A percentile compares a stretch with the other conserved stretches of the same genome.
Evolutionary conservation across 352 stramenopile species (phyloP).

Genomic region (Phytophthora capsici): DNA sequence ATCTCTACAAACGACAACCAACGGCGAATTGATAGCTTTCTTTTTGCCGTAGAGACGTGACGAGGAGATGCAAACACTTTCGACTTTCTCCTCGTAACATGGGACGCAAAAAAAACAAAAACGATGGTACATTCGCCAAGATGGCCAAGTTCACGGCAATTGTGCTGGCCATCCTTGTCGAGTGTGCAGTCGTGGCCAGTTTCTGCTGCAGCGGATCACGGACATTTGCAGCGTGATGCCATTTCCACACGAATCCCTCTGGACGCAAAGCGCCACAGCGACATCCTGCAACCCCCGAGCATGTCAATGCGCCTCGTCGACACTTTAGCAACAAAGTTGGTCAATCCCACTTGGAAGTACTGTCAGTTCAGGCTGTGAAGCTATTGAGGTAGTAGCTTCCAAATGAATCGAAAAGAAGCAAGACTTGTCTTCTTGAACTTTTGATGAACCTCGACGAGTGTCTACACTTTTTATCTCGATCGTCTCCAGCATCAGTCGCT

Average conservation of each 20-base stretch:
- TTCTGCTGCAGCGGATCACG: constrained; percentile 14
- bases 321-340: constrained; percentile 6
- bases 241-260: constrained; percentile 19
- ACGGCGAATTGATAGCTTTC: constrained; percentile 11
- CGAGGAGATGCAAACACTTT: constrained; percentile 10
- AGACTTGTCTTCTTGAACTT: no score
- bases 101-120: neutral
- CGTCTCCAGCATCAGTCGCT: constrained; percentile 13
- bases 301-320: constrained; percentile 18
- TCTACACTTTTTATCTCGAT: no score
- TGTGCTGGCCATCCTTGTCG: neutral
- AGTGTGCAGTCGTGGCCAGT: constrained; percentile 27
- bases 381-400: no score
- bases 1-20: constrained; percentile 15
- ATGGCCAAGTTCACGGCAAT: neutral
- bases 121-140: neutral
- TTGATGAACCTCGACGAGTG: no score
- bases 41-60: constrained; percentile 27
- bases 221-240: constrained; percentile 7
- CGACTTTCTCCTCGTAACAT: neutral
- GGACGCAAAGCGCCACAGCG: constrained; percentile 28
- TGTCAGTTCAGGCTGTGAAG: no score
- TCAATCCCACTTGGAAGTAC: no score
- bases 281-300: constrained; percentile 28
- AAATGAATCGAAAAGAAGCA: no score